phyloP scores from a whole-genome alignment of 768 basidiomycete genomes.

The Tricholoma sp. region DNA sequence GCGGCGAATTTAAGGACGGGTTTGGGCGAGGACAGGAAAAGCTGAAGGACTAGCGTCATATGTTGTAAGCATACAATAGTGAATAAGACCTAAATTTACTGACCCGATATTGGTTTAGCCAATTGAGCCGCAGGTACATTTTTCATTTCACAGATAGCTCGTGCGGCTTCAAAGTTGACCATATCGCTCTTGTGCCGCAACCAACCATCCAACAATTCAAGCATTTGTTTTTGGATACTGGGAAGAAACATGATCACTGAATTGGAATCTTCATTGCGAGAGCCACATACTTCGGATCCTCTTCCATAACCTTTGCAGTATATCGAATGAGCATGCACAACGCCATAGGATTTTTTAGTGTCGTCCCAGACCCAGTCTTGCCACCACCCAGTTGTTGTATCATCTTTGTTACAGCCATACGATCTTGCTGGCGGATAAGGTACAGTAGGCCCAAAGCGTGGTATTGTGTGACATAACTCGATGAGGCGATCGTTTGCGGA shows the following conservation, averaged over 20 bases:
- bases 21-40: conserved; percentile 95
- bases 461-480: conserved; percentile 94
- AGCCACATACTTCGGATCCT: conserved; percentile 87
- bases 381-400: conserved; percentile 95
- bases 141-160: conserved; percentile 96
- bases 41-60: conserved; percentile 65
- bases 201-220: conserved; percentile 92
- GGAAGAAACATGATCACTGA: not conserved
- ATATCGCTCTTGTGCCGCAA: conserved; percentile 98
- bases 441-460: conserved; percentile 93
- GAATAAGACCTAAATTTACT: conserved; percentile 20
- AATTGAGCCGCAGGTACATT: conserved; percentile 73
- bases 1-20: conserved; percentile 95
- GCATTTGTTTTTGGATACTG: conserved; percentile 88
- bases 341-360: conserved; percentile 93
- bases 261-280: not conserved
- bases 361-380: conserved; percentile 76
- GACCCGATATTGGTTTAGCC: conserved; percentile 84
- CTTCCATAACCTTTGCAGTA: conserved; percentile 98
- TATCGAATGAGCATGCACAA: conserved; percentile 98
- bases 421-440: conserved; percentile 92
- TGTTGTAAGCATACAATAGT: conserved; percentile 6
- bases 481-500: conserved; percentile 77
- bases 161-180: conserved; percentile 98
- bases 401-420: conserved; percentile 99